These are phyloP conservation scores for Rhizopus sp. DNA, from an alignment of 371 early-diverging fungal genomes.

Conservation along the genomic window DNA sequence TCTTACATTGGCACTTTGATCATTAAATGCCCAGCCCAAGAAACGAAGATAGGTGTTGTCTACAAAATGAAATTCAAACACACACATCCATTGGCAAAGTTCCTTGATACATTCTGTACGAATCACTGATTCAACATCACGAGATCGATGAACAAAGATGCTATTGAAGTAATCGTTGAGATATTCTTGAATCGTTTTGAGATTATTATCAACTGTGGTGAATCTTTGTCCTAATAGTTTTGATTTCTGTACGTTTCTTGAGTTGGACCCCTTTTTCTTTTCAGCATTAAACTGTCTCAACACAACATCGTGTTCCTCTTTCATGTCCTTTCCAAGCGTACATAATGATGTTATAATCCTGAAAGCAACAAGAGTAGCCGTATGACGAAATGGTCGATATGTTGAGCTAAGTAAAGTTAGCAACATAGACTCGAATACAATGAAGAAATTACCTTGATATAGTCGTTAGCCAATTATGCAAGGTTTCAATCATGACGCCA, in stretches of 20 bases:
- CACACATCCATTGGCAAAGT: slow-evolving; percentile 76
- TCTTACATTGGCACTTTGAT: slow-evolving; percentile 69
- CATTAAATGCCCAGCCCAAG: slow-evolving; percentile 86
- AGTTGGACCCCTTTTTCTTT: slow-evolving; percentile 18
- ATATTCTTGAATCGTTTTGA: slow-evolving; percentile 44
- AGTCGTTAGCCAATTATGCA: slow-evolving; percentile 57
- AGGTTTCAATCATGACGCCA: slow-evolving; percentile 55
- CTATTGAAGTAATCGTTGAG: slow-evolving; percentile 71
- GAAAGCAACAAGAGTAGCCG: slow-evolving; percentile 74
- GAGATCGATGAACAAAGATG: slow-evolving; percentile 84
- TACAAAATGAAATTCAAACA: slow-evolving; percentile 70
- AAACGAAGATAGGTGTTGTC: slow-evolving; percentile 77
- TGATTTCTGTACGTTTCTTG: slow-evolving; percentile 17
- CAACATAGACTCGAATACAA: background rate
- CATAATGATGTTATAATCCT: slow-evolving; percentile 61
- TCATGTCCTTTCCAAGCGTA: slow-evolving; percentile 56
- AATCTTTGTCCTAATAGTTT: slow-evolving; percentile 23
- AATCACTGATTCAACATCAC: slow-evolving; percentile 87
- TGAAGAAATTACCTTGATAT: slow-evolving; percentile 48
- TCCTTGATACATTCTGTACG: slow-evolving; percentile 83
- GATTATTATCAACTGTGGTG: slow-evolving; percentile 17
- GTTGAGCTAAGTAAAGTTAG: slow-evolving; percentile 48
- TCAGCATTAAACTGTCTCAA: slow-evolving; percentile 63
- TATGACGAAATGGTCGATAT: slow-evolving; percentile 91
- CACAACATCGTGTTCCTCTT: slow-evolving; percentile 59